A percentile compares a stretch with the other conserved stretches of the same genome.
phyloP scores from a whole-genome alignment of 495 filamentous ascomycete genomes.

The Baudoinia panamericana region DNA sequence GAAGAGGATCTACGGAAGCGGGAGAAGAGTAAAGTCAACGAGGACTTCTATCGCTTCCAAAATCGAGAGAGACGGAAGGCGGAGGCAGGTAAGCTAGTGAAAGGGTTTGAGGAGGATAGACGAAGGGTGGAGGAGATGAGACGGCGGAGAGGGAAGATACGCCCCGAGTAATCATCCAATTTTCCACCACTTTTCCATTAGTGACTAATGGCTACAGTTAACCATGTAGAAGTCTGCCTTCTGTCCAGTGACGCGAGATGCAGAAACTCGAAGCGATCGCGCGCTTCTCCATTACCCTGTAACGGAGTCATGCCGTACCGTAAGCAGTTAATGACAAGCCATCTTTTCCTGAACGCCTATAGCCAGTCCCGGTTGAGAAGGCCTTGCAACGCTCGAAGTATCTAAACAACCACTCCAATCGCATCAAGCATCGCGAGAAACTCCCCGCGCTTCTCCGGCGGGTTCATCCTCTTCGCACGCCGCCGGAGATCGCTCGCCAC shows the following conservation, averaged over 20 bases:
- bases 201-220: too few relatives aligned
- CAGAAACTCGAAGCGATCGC: too few relatives aligned
- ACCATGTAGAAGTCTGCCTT: too few relatives aligned
- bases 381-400: too few relatives aligned
- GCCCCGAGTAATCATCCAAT: conserved; percentile 12
- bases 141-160: conserved; percentile 40
- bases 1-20: conserved; percentile 62
- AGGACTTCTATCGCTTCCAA: conserved; percentile 93
- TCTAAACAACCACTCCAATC: conserved; percentile 8
- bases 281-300: too few relatives aligned
- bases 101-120: conserved; percentile 52
- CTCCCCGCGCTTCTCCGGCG: conserved; percentile 15
- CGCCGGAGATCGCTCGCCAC: conserved; percentile 18
- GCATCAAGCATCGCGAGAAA: conserved; percentile 14
- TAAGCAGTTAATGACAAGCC: too few relatives aligned
- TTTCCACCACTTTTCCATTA: too few relatives aligned
- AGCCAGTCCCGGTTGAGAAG: too few relatives aligned
- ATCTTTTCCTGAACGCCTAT: too few relatives aligned
- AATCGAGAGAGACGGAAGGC: conserved; percentile 77
- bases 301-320: too few relatives aligned
- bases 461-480: conserved; percentile 11
- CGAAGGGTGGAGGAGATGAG: conserved; percentile 47
- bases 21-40: conserved; percentile 47
- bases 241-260: too few relatives aligned
- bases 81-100: conserved; percentile 54